Percentiles rank a stretch among this genome's conserved stretches.
Evolutionary conservation across 2,329 filamentous ascomycete species (phyloP).

Genomic region (Arthrobotrys musiformis): DNA sequence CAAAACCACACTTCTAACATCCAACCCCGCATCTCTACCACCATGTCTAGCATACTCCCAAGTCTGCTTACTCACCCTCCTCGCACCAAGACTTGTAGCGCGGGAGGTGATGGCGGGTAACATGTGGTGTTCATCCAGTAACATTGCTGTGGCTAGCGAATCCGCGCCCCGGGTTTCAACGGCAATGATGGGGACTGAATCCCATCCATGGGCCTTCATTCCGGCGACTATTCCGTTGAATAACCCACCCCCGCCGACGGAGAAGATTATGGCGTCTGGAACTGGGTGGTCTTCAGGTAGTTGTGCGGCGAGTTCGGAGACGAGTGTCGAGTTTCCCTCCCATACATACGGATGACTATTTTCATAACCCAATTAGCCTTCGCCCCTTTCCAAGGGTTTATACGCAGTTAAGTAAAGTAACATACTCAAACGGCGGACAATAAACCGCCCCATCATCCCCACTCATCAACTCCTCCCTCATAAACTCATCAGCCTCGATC

Average conservation of each 20-base stretch:
- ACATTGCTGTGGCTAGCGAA: conserved; percentile 73
- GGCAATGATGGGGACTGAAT: conserved; percentile 71
- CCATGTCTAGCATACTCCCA: conserved; percentile 71
- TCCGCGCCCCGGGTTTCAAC: conserved; percentile 81
- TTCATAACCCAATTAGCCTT: not conserved
- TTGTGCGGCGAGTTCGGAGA: conserved; percentile 67
- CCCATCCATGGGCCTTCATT: conserved; percentile 67
- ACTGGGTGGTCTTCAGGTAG: conserved; percentile 58
- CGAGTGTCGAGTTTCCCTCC: conserved; percentile 72
- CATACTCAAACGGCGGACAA: conserved; percentile 71
- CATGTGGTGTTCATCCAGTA: conserved; percentile 70
- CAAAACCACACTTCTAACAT: conserved; percentile 72
- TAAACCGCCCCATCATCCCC: conserved; percentile 70
- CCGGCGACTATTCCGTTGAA: conserved; percentile 80
- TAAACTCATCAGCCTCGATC: conserved; percentile 75
- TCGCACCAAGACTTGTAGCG: conserved; percentile 79
- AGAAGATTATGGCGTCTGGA: conserved; percentile 78
- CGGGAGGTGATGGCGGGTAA: conserved; percentile 78
- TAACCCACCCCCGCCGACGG: conserved; percentile 82
- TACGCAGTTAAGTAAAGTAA: not conserved
- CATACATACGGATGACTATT: conserved; percentile 68
- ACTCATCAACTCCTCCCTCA: conserved; percentile 69
- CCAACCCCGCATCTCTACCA: conserved; percentile 64
- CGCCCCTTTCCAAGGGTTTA: not conserved
- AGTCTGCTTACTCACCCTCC: conserved; percentile 74